Evolutionary conservation across 2,329 filamentous ascomycete genomes (phyloP).

Genomic region (Tolypocladium ovalisporum): DNA sequence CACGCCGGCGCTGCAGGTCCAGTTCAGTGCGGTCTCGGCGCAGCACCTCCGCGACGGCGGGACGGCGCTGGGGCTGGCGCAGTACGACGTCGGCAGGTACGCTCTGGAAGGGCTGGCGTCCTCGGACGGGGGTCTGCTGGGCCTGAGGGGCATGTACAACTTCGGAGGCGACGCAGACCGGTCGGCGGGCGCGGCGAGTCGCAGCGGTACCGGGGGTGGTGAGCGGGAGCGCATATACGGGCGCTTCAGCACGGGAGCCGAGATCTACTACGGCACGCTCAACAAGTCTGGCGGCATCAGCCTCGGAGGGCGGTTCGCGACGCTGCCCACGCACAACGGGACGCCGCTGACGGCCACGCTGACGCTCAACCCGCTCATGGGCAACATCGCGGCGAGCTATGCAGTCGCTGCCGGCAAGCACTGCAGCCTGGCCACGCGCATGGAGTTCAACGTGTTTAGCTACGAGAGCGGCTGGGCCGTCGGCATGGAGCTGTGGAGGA

Average conservation of each 20-base stretch:
- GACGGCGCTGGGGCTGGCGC: conserved; percentile 60
- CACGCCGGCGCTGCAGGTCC: conserved; percentile 66
- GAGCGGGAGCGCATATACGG: conserved; percentile 58
- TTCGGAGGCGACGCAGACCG: conserved; percentile 62
- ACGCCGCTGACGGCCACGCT: conserved; percentile 90
- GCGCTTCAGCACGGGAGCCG: conserved; percentile 80
- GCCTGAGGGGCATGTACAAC: conserved; percentile 84
- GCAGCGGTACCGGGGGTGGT: conserved; percentile 10
- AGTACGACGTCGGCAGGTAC: conserved; percentile 80
- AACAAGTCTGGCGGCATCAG: conserved; percentile 93
- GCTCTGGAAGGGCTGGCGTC: conserved; percentile 84
- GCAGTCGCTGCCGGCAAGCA: conserved; percentile 77
- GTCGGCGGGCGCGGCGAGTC: conserved; percentile 10
- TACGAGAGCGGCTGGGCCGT: conserved; percentile 93
- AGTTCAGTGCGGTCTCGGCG: conserved; percentile 69
- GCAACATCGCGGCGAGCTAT: conserved; percentile 83
- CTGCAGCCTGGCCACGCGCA: conserved; percentile 76
- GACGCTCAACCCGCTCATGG: conserved; percentile 89
- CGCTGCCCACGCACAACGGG: conserved; percentile 66
- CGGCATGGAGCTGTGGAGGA: conserved; percentile 87
- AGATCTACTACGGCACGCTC: conserved; percentile 88
- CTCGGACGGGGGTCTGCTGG: conserved; percentile 82
- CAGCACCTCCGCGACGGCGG: conserved; percentile 63
- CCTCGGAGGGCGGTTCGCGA: conserved; percentile 80
- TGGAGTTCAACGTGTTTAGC: conserved; percentile 97